Percentiles rank a stretch among this genome's conserved stretches.
These are phyloP conservation scores for Symbiotaphrina buchneri DNA, from an alignment of 495 filamentous ascomycete genomes.

Conservation along the genomic window DNA sequence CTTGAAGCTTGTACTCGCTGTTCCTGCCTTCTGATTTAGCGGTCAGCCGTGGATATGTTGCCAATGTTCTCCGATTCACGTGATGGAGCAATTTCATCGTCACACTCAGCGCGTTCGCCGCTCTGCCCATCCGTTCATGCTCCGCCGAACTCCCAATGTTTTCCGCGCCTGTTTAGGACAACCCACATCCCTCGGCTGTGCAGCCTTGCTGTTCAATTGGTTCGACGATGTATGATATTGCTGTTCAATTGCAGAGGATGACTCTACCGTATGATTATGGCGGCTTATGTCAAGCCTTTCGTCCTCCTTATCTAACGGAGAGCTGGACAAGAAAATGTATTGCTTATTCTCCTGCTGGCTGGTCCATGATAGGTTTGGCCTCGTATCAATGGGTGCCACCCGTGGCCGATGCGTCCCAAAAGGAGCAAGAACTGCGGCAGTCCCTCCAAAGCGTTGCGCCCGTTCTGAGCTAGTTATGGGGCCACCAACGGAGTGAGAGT, in stretches of 20 bases:
- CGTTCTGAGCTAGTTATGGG: background rate
- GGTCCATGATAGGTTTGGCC: slow-evolving; percentile 2
- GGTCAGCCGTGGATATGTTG: too few relatives aligned
- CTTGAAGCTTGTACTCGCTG: too few relatives aligned
- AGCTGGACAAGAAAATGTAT: slow-evolving; percentile 22
- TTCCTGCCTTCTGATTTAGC: too few relatives aligned
- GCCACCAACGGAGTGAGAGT: background rate
- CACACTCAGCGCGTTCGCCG: too few relatives aligned
- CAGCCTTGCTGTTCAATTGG: slow-evolving; percentile 12
- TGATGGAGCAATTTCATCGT: too few relatives aligned
- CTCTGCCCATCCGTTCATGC: slow-evolving; percentile 30
- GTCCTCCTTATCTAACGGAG: slow-evolving; percentile 7
- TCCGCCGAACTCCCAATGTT: slow-evolving; percentile 34
- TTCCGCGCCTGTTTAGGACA: slow-evolving; percentile 9
- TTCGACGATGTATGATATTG: slow-evolving; percentile 18
- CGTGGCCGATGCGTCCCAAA: slow-evolving; percentile 10
- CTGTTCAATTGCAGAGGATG: background rate
- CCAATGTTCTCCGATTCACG: too few relatives aligned
- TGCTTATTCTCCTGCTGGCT: slow-evolving; percentile 4
- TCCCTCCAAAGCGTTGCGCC: background rate
- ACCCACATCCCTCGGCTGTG: slow-evolving; percentile 7
- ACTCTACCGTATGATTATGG: background rate
- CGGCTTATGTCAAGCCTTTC: background rate
- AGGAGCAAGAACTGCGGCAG: slow-evolving; percentile 5
- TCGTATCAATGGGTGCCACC: slow-evolving; percentile 8